Percentiles rank a stretch among this genome's conserved stretches.
phyloP scores from a whole-genome alignment of 2,329 filamentous ascomycete species.

The Phaeoacremonium minimum region DNA sequence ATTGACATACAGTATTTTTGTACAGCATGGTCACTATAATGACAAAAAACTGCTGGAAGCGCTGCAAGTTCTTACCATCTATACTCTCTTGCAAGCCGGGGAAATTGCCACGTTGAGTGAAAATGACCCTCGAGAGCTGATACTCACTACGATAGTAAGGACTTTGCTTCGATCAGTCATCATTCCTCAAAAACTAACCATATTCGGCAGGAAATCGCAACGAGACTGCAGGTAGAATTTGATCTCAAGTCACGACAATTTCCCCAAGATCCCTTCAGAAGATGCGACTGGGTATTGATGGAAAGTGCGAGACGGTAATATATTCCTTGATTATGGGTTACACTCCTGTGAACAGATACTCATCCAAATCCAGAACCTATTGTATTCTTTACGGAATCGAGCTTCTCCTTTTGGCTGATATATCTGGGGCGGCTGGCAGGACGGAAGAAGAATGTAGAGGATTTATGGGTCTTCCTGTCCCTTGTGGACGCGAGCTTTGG shows the following conservation, averaged over 20 bases:
- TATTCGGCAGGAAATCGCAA: too few species aligned
- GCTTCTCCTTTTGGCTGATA: slow-evolving; percentile 10
- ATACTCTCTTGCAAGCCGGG: slow-evolving; percentile 15
- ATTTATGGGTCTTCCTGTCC: slow-evolving; percentile 9
- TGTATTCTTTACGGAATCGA: slow-evolving; percentile 12
- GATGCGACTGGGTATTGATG: neutral
- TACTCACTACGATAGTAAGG: slow-evolving; percentile 6
- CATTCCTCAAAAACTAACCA: too few species aligned
- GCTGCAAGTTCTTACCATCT: slow-evolving; percentile 10
- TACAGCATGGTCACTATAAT: slow-evolving; percentile 9
- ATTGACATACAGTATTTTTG: too few species aligned
- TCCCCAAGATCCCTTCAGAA: too few species aligned
- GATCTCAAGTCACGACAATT: too few species aligned
- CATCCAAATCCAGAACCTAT: slow-evolving; percentile 7
- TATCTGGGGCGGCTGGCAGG: slow-evolving; percentile 6
- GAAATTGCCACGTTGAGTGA: slow-evolving; percentile 9
- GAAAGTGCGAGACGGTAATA: neutral
- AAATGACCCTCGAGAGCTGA: slow-evolving; percentile 9
- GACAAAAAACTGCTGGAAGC: slow-evolving; percentile 6
- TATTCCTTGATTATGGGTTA: too few species aligned
- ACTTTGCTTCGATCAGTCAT: too few species aligned
- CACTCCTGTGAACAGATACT: too few species aligned
- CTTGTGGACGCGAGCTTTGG: slow-evolving; percentile 13
- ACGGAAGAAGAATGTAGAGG: slow-evolving; percentile 2
- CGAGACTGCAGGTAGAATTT: too few species aligned